Evolutionary conservation across 2,329 filamentous ascomycete species (phyloP).

Genomic region (Hymenoscyphus repandus): DNA sequence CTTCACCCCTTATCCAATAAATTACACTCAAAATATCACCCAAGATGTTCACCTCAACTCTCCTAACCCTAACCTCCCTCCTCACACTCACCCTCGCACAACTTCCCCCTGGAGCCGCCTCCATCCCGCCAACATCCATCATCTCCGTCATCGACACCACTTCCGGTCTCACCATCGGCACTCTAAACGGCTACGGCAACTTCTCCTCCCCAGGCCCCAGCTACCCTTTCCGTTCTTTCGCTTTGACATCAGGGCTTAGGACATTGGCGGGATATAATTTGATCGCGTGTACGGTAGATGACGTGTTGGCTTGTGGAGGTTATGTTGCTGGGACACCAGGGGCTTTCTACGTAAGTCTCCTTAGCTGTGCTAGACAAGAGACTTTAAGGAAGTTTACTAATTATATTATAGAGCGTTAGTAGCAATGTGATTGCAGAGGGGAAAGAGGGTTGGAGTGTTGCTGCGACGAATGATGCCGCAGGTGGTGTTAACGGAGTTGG

Average conservation of each 20-base stretch:
- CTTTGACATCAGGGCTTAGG: not conserved
- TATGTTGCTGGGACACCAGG: not conserved
- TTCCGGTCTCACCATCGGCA: not conserved
- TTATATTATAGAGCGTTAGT: not conserved
- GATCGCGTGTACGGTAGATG: not conserved
- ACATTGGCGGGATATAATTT: not conserved
- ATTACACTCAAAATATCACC: too few relatives aligned
- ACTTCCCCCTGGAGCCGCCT: not conserved
- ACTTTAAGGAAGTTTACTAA: not conserved
- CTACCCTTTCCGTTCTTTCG: conserved; percentile 1
- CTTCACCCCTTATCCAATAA: too few relatives aligned
- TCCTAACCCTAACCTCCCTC: too few relatives aligned
- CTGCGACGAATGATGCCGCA: conserved; percentile 1
- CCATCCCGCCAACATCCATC: not conserved
- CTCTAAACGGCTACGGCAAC: conserved; percentile 10
- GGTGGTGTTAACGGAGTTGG: not conserved
- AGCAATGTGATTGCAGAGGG: conserved; percentile 3
- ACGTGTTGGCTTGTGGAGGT: not conserved
- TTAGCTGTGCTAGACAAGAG: too few relatives aligned
- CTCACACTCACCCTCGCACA: not conserved
- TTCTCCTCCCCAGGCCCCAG: conserved; percentile 8
- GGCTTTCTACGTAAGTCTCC: not conserved
- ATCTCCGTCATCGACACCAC: conserved; percentile 3
- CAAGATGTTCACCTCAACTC: too few relatives aligned
- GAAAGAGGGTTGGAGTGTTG: conserved; percentile 7